Conservation (phyloP, 2,329 filamentous ascomycete genomes). For the Stagonosporopsis tanaceti region DNA sequence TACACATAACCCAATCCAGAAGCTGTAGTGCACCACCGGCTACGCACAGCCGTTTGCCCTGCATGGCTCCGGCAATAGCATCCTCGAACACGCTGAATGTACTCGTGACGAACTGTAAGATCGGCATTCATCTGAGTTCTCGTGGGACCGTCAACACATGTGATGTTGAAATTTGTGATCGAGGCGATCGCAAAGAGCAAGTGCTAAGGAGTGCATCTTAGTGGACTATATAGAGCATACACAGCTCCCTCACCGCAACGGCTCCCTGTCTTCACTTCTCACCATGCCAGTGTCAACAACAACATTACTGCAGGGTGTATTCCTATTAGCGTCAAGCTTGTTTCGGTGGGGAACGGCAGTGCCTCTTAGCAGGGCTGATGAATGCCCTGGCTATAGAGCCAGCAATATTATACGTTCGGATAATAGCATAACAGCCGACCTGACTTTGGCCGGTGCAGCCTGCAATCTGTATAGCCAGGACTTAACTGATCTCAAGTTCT, state of each 20-base stretch:
- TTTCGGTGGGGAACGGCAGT: constrained; percentile 31
- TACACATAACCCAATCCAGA: constrained; percentile 20
- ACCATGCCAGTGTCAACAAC: constrained; percentile 33
- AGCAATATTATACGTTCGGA: constrained; percentile 63
- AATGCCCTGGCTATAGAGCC: constrained; percentile 73
- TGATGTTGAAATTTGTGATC: constrained; percentile 12
- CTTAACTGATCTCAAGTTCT: constrained; percentile 61
- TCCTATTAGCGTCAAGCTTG: constrained; percentile 34
- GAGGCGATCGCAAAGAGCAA: constrained; percentile 27
- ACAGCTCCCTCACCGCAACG: constrained; percentile 35
- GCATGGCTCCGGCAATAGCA: constrained; percentile 23
- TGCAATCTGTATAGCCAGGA: constrained; percentile 68
- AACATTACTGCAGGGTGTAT: constrained; percentile 32
- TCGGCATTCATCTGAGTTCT: constrained; percentile 22
- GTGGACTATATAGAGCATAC: constrained; percentile 45
- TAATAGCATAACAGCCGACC: constrained; percentile 69
- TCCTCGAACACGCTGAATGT: constrained; percentile 28
- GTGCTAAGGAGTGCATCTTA: constrained; percentile 37
- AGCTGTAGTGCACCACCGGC: constrained; percentile 8
- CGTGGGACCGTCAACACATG: constrained; percentile 24
- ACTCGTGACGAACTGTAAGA: constrained; percentile 46
- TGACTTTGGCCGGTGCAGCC: constrained; percentile 72
- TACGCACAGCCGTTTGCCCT: constrained; percentile 22
- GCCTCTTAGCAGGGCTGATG: constrained; percentile 32
- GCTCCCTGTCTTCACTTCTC: constrained; percentile 25